phyloP scores from a whole-genome alignment of 2,329 filamentous ascomycete species.

The Colletotrichum lupini region DNA sequence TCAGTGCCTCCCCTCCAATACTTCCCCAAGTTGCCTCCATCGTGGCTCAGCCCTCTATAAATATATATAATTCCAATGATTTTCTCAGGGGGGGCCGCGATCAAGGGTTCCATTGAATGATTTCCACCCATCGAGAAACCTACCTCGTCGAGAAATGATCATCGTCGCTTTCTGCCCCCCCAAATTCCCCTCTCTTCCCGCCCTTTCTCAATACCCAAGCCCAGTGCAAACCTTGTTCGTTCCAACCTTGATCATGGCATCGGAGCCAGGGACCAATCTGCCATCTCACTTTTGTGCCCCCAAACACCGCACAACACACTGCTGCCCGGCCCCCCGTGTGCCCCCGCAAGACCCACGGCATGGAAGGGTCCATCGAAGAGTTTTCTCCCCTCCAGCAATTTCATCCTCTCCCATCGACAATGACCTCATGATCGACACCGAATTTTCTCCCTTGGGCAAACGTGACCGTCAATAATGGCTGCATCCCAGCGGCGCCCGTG shows the following conservation, averaged over 20 bases:
- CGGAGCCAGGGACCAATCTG: conserved; percentile 20
- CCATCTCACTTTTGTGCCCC: neutral
- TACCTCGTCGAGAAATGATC: conserved; percentile 33
- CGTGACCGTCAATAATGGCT: conserved; percentile 34
- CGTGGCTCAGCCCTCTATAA: conserved; percentile 35
- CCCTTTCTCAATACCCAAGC: neutral
- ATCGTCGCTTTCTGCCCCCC: neutral
- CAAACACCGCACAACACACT: neutral
- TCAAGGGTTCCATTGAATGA: conserved; percentile 29
- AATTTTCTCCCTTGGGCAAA: conserved; percentile 19
- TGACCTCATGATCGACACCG: conserved; percentile 36
- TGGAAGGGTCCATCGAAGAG: conserved; percentile 26
- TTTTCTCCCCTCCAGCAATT: conserved; percentile 13
- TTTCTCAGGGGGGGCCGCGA: conserved; percentile 29
- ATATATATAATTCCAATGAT: conserved; percentile 33
- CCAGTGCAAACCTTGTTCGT: conserved; percentile 6
- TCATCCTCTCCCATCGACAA: conserved; percentile 20
- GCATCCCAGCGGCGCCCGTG: conserved; percentile 24
- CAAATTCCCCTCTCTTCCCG: neutral
- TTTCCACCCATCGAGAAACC: conserved; percentile 28
- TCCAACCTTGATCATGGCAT: conserved; percentile 13
- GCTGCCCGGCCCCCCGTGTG: neutral
- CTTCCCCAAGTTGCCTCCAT: neutral
- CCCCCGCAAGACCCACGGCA: conserved; percentile 31
- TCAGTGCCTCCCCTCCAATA: conserved; percentile 16